Conservation (phyloP, 495 filamentous ascomycete genomes). For the Barbatosphaeria neglecta region DNA sequence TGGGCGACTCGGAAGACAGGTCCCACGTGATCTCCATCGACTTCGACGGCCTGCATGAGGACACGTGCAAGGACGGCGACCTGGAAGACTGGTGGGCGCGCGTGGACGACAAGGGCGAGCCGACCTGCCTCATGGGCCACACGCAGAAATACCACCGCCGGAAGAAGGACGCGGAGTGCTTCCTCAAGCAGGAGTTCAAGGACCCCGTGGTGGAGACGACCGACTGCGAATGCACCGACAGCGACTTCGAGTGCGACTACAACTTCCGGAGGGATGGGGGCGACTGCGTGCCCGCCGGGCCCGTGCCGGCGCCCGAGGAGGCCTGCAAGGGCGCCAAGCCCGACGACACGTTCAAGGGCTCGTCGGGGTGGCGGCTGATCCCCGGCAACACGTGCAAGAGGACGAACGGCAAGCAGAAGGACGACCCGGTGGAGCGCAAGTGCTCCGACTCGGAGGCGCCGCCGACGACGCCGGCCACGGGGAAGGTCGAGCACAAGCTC, state of each 20-base stretch:
- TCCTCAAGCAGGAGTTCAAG: constrained; percentile 75
- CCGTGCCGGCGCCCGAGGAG: constrained; percentile 46
- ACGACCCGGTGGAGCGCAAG: constrained; percentile 46
- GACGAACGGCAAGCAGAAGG: constrained; percentile 41
- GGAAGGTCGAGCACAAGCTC: constrained; percentile 45
- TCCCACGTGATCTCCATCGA: constrained; percentile 62
- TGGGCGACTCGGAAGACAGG: constrained; percentile 39
- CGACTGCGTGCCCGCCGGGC: constrained; percentile 43
- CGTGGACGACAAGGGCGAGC: constrained; percentile 62
- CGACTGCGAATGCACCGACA: constrained; percentile 64
- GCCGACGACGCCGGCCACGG: constrained; percentile 36
- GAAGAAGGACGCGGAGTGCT: constrained; percentile 78
- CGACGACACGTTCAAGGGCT: constrained; percentile 62
- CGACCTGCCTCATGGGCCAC: constrained; percentile 89
- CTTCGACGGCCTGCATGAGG: constrained; percentile 69
- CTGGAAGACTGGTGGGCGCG: constrained; percentile 82
- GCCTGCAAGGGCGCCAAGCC: constrained; percentile 50
- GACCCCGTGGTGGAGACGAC: constrained; percentile 52
- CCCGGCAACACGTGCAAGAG: constrained; percentile 78
- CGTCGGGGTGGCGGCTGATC: constrained; percentile 84
- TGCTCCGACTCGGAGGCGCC: constrained; percentile 33
- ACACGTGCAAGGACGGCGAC: constrained; percentile 67
- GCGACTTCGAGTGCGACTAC: constrained; percentile 91
- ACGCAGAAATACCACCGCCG: constrained; percentile 72
- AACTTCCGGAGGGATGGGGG: constrained; percentile 59